These are phyloP conservation scores for Xylaria sp. DNA, from an alignment of 2,329 filamentous ascomycete species.

Conservation along the genomic window DNA sequence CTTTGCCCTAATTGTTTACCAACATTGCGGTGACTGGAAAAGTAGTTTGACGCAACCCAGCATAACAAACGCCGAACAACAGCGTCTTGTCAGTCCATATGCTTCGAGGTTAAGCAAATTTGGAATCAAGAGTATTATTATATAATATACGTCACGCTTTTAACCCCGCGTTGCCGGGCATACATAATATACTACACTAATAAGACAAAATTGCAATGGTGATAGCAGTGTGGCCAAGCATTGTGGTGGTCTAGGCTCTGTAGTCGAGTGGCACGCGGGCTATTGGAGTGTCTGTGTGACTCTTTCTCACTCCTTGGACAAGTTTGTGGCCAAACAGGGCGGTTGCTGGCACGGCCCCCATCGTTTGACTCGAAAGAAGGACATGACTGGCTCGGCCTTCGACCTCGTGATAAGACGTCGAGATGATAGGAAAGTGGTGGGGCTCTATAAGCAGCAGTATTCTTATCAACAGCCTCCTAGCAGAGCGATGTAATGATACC, in stretches of 20 bases:
- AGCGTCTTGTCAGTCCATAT: neutral
- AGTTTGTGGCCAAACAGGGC: conserved; percentile 17
- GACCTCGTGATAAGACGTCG: conserved; percentile 21
- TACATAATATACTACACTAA: neutral
- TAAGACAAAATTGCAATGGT: neutral
- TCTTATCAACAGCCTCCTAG: conserved; percentile 1
- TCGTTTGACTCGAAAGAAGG: neutral
- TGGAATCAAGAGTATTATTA: neutral
- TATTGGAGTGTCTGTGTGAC: conserved; percentile 7
- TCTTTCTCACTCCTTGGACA: conserved; percentile 3
- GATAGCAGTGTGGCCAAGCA: neutral
- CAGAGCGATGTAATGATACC: neutral
- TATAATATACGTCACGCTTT: neutral
- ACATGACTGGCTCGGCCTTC: conserved; percentile 10
- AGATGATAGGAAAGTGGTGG: conserved; percentile 15
- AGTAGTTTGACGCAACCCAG: neutral
- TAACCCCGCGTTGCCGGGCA: neutral
- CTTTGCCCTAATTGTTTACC: neutral
- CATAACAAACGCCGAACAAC: neutral
- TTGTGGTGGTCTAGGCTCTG: neutral
- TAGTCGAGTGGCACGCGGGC: neutral
- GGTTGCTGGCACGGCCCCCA: conserved; percentile 25
- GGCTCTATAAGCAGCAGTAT: neutral
- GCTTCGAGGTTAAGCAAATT: neutral
- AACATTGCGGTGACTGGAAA: neutral